Evolutionary conservation across 495 filamentous ascomycete species (phyloP), one percentile per base, ranked within the genome.

Genomic region (Lindgomyces ingoldianus): DNA sequence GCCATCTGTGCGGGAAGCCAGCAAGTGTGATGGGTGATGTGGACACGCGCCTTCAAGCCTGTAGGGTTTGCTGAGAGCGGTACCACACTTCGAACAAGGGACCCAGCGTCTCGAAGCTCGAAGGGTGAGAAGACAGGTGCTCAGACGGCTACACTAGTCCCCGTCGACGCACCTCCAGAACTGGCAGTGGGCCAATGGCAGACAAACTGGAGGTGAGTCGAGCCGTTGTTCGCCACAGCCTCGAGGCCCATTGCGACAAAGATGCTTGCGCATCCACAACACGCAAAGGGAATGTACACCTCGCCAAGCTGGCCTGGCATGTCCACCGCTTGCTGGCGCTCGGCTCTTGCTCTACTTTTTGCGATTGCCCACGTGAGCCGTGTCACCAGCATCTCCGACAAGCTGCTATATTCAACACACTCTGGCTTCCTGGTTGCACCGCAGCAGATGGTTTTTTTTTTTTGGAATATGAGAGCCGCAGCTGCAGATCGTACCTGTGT

Each of bases 401-500:
- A 47, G 48, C 55, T 60, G 56, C 36, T 9, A 55, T 24, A 65
- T 60, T 27, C 62, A 60, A 48, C 29, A 48, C 62, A 55, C n/a
- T 36, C 25, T 26, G n/a, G 48, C 39, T 14, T 30, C 16, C 14
- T 27, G 11, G 55, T 54, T 41, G 48, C 62, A 55, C 56, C 56
- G 29, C 53, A 60, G 30, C 47, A 33, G 10, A 48, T 14, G 42
- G 19, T 2, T 39, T 47, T 33, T 29, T 39, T 2, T 39, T 47
- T 33, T 29, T 39, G 55, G 54, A 36, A 42, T 24, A 52, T 10
- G 52, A 57, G 57, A 59, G 57, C 64, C 46, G 64, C 51, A 21
- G 6, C 36, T 29, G 57, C 42, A 51, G 22, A 55, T 39, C 68
- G 68, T 70, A 70, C 68, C 62, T 69, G 66, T 52, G 36, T 67